These are phyloP conservation scores for Fistulinella cinereoalba DNA, from an alignment of 1,284 basidiomycete species.

Conservation along the genomic window DNA sequence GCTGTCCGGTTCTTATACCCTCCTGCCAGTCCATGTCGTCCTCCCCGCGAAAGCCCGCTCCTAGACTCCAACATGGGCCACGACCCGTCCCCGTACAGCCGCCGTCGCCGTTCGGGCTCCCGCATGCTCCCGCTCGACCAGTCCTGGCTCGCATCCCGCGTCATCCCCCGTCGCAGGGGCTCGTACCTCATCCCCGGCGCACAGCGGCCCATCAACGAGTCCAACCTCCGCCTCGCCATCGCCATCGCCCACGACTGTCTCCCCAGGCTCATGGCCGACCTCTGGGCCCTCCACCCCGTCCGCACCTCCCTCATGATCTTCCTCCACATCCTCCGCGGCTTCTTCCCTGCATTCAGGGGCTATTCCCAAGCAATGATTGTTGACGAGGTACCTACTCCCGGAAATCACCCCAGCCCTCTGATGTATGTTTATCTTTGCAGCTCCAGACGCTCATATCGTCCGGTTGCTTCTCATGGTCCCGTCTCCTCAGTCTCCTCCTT, in stretches of 20 bases:
- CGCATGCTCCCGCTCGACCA: constrained; percentile 43
- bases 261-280: constrained; percentile 51
- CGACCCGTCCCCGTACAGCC: not conserved
- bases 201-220: constrained; percentile 54
- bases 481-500: constrained; percentile 51
- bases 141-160: constrained; percentile 64
- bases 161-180: constrained; percentile 41
- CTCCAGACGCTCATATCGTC: constrained; percentile 64
- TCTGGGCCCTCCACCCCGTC: constrained; percentile 65
- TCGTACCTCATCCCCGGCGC: constrained; percentile 60
- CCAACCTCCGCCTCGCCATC: constrained; percentile 56
- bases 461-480: constrained; percentile 61
- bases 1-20: constrained; percentile 32
- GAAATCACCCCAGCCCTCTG: not conserved
- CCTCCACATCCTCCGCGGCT: constrained; percentile 65
- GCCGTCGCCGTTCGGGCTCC: constrained; percentile 24
- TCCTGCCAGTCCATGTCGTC: constrained; percentile 10
- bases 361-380: constrained; percentile 82
- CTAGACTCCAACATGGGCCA: not conserved
- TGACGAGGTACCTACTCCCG: constrained; percentile 57
- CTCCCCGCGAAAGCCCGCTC: not conserved
- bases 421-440: constrained; percentile 37
- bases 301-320: constrained; percentile 63
- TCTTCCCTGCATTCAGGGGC: constrained; percentile 74
- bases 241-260: constrained; percentile 53